Conservation (phyloP, 2,329 filamentous ascomycete species). For the Orbilia javanica region DNA sequence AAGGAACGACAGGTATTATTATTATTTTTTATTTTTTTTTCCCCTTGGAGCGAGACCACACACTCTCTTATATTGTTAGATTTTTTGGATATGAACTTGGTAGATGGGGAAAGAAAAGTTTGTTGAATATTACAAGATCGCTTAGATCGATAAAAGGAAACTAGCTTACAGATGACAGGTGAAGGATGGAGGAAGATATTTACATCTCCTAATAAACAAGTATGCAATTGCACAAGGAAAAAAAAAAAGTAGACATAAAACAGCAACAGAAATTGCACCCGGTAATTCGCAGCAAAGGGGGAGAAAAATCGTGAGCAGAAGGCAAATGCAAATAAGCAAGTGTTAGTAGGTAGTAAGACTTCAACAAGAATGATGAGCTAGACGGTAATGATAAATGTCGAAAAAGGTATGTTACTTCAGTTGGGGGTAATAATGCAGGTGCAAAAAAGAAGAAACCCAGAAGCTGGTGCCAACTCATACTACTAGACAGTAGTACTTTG, state of each 20-base stretch:
- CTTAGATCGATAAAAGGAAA: neutral
- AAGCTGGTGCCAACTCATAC: neutral
- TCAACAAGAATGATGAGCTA: neutral
- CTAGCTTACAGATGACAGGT: neutral
- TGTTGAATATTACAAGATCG: slow-evolving; percentile 1
- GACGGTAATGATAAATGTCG: neutral
- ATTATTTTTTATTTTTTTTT: neutral
- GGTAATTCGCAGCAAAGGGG: neutral
- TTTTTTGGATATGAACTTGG: no score
- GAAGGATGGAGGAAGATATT: slow-evolving; percentile 4
- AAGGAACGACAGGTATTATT: neutral
- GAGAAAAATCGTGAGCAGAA: neutral
- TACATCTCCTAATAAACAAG: slow-evolving; percentile 17
- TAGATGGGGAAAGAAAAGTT: neutral
- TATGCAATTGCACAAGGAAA: no score
- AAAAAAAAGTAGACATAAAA: neutral
- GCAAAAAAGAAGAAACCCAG: neutral
- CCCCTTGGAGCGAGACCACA: no score
- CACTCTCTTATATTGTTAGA: neutral
- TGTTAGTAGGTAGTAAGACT: neutral
- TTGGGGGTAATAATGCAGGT: neutral
- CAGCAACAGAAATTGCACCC: neutral
- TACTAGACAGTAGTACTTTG: neutral
- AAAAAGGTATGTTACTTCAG: neutral
- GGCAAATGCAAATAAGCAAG: no score